phyloP scores from a whole-genome alignment of 2,329 filamentous ascomycete genomes.

The Colletotrichum sp. region DNA sequence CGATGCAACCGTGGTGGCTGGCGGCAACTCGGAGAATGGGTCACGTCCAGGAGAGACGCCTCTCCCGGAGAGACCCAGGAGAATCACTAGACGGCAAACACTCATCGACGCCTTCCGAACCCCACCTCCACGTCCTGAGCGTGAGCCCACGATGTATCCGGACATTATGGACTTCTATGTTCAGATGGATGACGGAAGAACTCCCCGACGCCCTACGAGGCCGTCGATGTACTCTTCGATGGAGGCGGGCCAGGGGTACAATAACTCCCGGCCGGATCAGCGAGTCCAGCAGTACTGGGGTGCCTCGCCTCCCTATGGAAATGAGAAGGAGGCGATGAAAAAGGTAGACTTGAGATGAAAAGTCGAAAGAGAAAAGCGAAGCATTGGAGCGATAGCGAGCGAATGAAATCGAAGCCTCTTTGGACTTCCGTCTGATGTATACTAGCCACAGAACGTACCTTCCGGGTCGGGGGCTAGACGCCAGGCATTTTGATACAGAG shows the following conservation, averaged over 20 bases:
- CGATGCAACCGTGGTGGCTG: neutral
- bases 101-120: conserved; percentile 10
- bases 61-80: conserved; percentile 10
- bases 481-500: neutral
- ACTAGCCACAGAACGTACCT: neutral
- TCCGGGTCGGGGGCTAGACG: neutral
- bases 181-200: neutral
- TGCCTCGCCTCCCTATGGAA: neutral
- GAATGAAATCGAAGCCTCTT: neutral
- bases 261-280: neutral
- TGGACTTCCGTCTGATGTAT: neutral
- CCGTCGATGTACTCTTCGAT: neutral
- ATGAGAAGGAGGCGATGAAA: neutral
- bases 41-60: neutral
- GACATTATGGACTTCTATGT: neutral
- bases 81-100: conserved; percentile 15
- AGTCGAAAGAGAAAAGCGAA: neutral
- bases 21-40: neutral
- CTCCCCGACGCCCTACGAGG: neutral
- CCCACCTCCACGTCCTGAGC: neutral
- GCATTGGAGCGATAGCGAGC: neutral
- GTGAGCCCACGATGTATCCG: neutral
- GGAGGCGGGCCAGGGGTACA: neutral
- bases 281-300: neutral
- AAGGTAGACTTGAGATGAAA: neutral